Base-by-base conservation (phyloP, 164 flowering plant genomes). In the Berberis vulgaris region DNA sequence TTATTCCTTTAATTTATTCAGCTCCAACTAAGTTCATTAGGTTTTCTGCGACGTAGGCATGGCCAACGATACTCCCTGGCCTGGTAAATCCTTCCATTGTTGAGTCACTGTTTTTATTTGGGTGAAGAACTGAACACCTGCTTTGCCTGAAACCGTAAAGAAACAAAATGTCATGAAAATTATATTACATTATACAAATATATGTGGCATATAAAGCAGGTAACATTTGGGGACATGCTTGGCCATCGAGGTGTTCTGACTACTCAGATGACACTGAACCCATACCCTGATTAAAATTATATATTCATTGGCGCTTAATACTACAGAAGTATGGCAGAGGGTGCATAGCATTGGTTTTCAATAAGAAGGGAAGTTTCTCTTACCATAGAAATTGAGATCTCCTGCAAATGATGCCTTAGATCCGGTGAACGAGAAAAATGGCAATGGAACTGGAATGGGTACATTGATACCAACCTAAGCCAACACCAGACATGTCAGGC, bases 381-480 rank as follows among this genome's bases (percentile, higher is more conserved):
- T 62, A 84, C 84, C 88, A 61, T 73, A 77, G 52, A 83, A 80
- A 69, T 74, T 79, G 60, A 82, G 78, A 65, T 84, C 84, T 1
- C 85, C 85, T 2, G 81, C 81, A 61, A 78, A 79, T 39, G 88
- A 82, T 47, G 80, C 71, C 77, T 66, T 81, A 6, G 73, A 71
- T 55, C 84, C 85, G 52, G 74, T 76, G 70, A 78, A 81, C 4
- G 86, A 77, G 72, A 76, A 80, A 65, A 79, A 79, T 8, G 86
- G 80, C 72, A 79, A 60, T n/a, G 83, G 82, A 41, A 79, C 74
- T 56, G 91, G 83, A 63, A 82, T 77, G 7, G 85, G 83, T 52
- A 82, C 84, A 64, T 86, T 86, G 47, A 86, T 77, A 41, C 91
- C 91, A 71, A 86, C 84, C 91, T 86, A 67, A 69, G 13, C 41